Base-by-base conservation (phyloP, 805 yeast species). In the Pichia phayaonensis region DNA sequence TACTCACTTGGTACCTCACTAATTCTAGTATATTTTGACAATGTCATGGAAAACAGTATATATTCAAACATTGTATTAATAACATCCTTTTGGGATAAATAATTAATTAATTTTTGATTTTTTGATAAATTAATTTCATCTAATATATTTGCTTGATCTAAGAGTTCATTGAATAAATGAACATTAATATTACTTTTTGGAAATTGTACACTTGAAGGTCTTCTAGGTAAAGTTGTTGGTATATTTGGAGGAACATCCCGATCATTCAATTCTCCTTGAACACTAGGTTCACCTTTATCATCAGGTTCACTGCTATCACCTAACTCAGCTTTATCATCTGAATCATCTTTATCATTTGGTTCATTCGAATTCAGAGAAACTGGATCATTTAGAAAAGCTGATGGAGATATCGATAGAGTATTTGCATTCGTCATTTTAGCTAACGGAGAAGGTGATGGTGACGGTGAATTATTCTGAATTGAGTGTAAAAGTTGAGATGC, bases 141-240 rank as follows among this genome's bases (percentile, higher is more conserved):
- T 15, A 67, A 50, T 39, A 69, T 56, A 52, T 66, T 67, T 21
- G 67, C 69, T 50, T 68, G 72, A 52, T 67, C 71, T 26, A 69
- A 44, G 38, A 69, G 53, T 46, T 61, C 65, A 51, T 69, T 67
- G 50, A 68, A 61, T 2, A 69, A 48, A 5, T 55, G 46, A 5
- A 64, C 52, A 43, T 50, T 50, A 11, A 50, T 50, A 29, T 43
- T 46, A 40, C 47, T 50, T 40, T 39, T 43, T 11, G 40, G 6
- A n/a, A 46, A 50, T 18, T 22, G 27, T 15, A 31, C 7, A 12
- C 42, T 29, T 23, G 43, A 13, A 22, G 36, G n/a, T 3, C 12
- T 11, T 46, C 16, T 21, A 15, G 15, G 40, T 21, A 16, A 21
- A 2, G 40, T 4, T 12, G 40, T 20, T 5, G 20, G 3, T 16